Conservation (phyloP, 2,329 filamentous ascomycete genomes). For the Cytospora schulzeri region DNA sequence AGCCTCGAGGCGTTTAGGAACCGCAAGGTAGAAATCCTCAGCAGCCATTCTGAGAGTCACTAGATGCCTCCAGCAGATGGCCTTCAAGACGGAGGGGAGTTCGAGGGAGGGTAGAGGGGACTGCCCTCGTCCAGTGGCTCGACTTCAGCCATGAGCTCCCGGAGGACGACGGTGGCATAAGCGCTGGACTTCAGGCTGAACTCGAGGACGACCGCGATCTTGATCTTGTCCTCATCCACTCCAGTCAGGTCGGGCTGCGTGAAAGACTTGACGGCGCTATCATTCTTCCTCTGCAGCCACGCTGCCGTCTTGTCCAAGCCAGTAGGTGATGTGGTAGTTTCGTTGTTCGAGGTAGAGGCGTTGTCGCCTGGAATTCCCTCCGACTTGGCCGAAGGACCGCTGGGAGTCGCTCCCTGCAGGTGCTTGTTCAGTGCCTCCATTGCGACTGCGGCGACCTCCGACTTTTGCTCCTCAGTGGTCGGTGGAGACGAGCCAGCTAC, state of each 20-base stretch:
- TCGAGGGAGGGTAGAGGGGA: slow-evolving; percentile 13
- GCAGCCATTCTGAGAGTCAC: neutral
- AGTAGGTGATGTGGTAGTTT: neutral
- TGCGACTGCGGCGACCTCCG: slow-evolving; percentile 6
- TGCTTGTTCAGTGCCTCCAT: slow-evolving; percentile 20
- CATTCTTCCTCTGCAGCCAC: slow-evolving; percentile 1
- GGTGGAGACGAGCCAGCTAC: neutral
- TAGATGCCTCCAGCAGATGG: neutral
- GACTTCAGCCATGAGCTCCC: slow-evolving; percentile 37
- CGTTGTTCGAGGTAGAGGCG: neutral
- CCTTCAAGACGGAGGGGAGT: no score
- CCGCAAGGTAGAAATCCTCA: neutral
- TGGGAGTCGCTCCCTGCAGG: neutral
- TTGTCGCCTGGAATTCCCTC: neutral
- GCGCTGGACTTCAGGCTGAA: slow-evolving; percentile 41
- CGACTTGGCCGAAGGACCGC: neutral
- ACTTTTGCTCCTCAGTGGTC: neutral
- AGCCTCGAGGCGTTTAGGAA: neutral
- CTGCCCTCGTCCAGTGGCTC: slow-evolving; percentile 22
- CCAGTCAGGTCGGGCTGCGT: slow-evolving; percentile 30
- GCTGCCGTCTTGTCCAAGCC: neutral
- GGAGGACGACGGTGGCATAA: slow-evolving; percentile 42
- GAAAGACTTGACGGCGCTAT: slow-evolving; percentile 27
- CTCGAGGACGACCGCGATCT: slow-evolving; percentile 42
- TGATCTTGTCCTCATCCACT: slow-evolving; percentile 31